Evolutionary conservation across 2,329 filamentous ascomycete species (phyloP), one percentile per base, ranked within the genome.

Genomic region (Monosporascus sp.): DNA sequence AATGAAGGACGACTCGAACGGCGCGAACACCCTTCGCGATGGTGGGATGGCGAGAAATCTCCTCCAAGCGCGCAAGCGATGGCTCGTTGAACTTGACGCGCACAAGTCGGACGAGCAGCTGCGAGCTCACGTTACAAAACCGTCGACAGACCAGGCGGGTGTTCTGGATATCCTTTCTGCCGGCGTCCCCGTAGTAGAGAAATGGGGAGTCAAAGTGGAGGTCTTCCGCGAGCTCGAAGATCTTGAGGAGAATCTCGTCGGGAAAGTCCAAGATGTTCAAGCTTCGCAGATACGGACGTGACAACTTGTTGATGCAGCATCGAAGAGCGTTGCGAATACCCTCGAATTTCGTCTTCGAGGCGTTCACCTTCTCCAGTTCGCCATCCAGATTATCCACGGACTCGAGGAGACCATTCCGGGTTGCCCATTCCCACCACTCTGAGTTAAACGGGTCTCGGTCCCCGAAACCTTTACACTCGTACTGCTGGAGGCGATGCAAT

Each of bases 51-150:
- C 52, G 57, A 6, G 60, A 60, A 24, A 63, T 52, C 8, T 55
- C 14, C 7, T 57, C 52, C 7, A 63, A 51, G 14, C 44, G 51
- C 20, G 49, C 51, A 14, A 62, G 51, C n/a, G 58, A 61, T 7
- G 31, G 19, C 7, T 20, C n/a, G 3, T 37, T 49, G 40, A 60
- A 20, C 5, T 37, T n/a, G 37, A 61, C 51, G 3, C 37, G 7
- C 48, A 64, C 17, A n/a, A 11, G 5, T 7, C 24, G 17, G 7
- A 61, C 7, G 11, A 64, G 58, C 24, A 61, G 54, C 37, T 58
- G 53, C 7, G 60, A 61, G 48, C 61, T 63, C 9, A 43, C 43
- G 5, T 47, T 49, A 24, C 50, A 49, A 50, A 63, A 63, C 5
- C 52, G 54, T 37, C 52, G 43, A 22, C 61, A 63, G 3, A 55